These are phyloP conservation scores for Fusarium siculi DNA, from an alignment of 2,329 filamentous ascomycete species.

Conservation along the genomic window DNA sequence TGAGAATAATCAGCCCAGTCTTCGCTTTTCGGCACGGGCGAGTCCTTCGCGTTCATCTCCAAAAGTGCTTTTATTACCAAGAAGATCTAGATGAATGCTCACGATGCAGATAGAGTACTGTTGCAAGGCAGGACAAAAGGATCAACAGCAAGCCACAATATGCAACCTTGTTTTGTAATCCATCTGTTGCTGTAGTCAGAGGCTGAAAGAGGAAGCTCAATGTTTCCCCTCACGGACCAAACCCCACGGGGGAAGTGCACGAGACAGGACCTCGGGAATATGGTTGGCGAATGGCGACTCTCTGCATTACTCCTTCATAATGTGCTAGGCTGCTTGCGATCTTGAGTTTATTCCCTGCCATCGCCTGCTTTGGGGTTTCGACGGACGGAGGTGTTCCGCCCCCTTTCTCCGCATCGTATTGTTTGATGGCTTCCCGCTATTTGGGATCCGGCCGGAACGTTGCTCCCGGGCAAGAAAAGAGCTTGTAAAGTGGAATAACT, in stretches of 20 bases:
- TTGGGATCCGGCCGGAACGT: background rate
- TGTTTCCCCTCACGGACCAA: constrained; percentile 15
- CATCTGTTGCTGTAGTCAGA: background rate
- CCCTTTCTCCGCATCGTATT: constrained; percentile 17
- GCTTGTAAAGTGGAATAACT: background rate
- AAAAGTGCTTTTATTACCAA: background rate
- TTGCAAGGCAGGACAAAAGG: background rate
- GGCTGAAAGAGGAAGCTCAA: constrained; percentile 23
- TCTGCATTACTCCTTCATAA: constrained; percentile 4
- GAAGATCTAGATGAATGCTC: background rate
- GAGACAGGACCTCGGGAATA: constrained; percentile 3
- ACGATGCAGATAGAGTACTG: background rate
- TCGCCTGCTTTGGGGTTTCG: background rate
- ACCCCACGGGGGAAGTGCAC: constrained; percentile 26
- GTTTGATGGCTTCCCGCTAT: background rate
- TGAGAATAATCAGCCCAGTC: background rate
- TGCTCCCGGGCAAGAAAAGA: background rate
- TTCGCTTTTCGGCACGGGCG: background rate
- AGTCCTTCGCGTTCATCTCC: background rate
- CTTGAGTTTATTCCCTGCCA: background rate
- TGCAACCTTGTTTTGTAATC: constrained; percentile 13
- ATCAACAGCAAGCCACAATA: constrained; percentile 11
- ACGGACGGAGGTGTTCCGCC: constrained; percentile 23
- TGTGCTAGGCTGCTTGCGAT: constrained; percentile 5
- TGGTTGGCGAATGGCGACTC: constrained; percentile 6